Conservation (phyloP, 805 yeast genomes). For the Candida vaughaniae region DNA sequence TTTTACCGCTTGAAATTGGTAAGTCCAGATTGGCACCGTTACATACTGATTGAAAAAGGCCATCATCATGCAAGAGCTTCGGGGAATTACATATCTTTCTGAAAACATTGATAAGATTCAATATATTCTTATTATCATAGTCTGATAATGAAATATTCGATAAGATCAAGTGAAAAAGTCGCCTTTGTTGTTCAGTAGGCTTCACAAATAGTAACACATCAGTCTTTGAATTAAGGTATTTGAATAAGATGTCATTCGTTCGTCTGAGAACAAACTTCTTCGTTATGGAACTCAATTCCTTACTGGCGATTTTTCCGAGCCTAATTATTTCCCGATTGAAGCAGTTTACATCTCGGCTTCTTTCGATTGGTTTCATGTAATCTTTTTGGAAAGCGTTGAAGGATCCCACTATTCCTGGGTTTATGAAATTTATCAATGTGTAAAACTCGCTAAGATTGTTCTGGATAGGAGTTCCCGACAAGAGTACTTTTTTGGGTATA, state of each 20-base stretch:
- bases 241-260: conserved; percentile 54
- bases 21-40: conserved; percentile 4
- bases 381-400: conserved; percentile 56
- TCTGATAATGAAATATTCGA: not conserved
- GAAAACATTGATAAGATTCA: conserved; percentile 69
- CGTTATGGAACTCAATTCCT: conserved; percentile 64
- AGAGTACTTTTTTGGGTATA: conserved; percentile 55
- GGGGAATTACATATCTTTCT: conserved; percentile 87
- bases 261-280: conserved; percentile 70
- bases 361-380: conserved; percentile 67
- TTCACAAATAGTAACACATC: conserved; percentile 77
- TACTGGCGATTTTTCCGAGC: conserved; percentile 60
- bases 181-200: conserved; percentile 64
- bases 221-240: conserved; percentile 68
- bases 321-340: conserved; percentile 46
- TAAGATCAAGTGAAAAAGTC: conserved; percentile 50
- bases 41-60: conserved; percentile 27
- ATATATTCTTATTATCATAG: conserved; percentile 37
- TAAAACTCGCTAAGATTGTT: conserved; percentile 85
- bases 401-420: conserved; percentile 78
- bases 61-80: conserved; percentile 52
- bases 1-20: conserved; percentile 55
- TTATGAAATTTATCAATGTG: conserved; percentile 76
- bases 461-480: conserved; percentile 93
- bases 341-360: conserved; percentile 65